Percentiles rank a stretch among this genome's conserved stretches.
phyloP scores from a whole-genome alignment of 305 asterid genomes.

The Fraxinus albicans region DNA sequence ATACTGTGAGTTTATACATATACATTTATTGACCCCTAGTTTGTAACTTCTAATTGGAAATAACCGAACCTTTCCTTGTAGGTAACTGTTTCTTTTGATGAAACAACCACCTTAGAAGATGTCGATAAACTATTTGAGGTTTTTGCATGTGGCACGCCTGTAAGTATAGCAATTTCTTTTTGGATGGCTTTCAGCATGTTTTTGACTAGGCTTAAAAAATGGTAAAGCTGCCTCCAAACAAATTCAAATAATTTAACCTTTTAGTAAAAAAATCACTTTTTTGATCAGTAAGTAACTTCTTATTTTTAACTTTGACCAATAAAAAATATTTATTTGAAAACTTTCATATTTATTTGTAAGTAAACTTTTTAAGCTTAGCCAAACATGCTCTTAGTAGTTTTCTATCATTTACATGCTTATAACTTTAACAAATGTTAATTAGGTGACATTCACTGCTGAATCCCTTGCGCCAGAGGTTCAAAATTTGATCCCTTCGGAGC shows the following conservation, averaged over 20 bases:
- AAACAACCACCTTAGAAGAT: slow-evolving; percentile 60
- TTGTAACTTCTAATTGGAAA: slow-evolving; percentile 4
- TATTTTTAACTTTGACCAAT: neutral
- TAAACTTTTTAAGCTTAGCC: neutral
- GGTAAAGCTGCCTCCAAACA: neutral
- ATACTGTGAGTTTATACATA: slow-evolving; percentile 53
- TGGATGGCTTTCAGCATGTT: neutral
- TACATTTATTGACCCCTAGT: slow-evolving; percentile 10
- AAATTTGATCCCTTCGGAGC: slow-evolving; percentile 68
- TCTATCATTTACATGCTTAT: neutral
- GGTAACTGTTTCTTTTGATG: slow-evolving; percentile 90
- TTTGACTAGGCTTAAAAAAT: neutral
- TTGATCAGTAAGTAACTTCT: neutral
- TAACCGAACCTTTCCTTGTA: slow-evolving; percentile 14
- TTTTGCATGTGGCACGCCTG: slow-evolving; percentile 71
- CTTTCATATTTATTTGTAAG: neutral
- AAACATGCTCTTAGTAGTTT: neutral
- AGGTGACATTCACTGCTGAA: slow-evolving; percentile 82
- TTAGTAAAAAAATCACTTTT: neutral
- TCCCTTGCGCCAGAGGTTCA: slow-evolving; percentile 84
- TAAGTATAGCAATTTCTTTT: slow-evolving; percentile 34
- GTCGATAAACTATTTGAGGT: slow-evolving; percentile 38
- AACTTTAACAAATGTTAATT: slow-evolving; percentile 14
- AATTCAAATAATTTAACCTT: neutral
- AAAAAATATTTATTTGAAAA: neutral